phyloP scores from a whole-genome alignment of 306 rosid species.

The Sechiopsis laciniata region DNA sequence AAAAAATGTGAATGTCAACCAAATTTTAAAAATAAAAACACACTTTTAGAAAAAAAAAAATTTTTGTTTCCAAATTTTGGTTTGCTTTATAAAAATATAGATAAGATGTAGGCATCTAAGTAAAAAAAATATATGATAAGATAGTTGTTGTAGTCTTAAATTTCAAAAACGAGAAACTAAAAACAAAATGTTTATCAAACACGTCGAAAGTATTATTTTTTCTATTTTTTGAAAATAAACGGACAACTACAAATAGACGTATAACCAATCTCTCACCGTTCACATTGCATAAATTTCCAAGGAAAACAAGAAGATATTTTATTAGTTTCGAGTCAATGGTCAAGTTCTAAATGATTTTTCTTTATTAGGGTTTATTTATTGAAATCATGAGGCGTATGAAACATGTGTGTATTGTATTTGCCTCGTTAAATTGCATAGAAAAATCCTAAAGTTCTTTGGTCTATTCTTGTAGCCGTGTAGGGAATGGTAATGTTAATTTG shows the following conservation, averaged over 20 bases:
- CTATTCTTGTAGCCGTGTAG: not conserved
- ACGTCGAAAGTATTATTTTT: not conserved
- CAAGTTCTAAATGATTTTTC: not conserved
- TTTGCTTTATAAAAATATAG: too few species aligned
- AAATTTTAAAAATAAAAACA: too few species aligned
- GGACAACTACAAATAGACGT: not conserved
- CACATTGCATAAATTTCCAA: not conserved
- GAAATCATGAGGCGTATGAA: not conserved
- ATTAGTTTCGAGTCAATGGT: not conserved
- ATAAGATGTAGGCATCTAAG: too few species aligned
- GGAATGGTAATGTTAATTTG: not conserved
- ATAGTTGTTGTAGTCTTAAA: too few species aligned
- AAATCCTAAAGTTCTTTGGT: not conserved
- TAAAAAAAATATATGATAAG: too few species aligned
- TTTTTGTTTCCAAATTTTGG: too few species aligned
- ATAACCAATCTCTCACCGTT: not conserved
- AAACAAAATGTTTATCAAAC: too few species aligned
- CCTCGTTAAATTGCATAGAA: not conserved
- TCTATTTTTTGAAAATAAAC: too few species aligned
- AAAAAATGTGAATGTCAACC: too few species aligned
- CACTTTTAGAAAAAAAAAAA: too few species aligned
- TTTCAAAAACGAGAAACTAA: too few species aligned
- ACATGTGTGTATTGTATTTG: not conserved
- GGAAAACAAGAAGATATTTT: too few species aligned
- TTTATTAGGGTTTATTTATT: not conserved